Evolutionary conservation across 2,329 filamentous ascomycete species (phyloP), one percentile per base, ranked within the genome.

Genomic region (Diaporthe citriasiana): DNA sequence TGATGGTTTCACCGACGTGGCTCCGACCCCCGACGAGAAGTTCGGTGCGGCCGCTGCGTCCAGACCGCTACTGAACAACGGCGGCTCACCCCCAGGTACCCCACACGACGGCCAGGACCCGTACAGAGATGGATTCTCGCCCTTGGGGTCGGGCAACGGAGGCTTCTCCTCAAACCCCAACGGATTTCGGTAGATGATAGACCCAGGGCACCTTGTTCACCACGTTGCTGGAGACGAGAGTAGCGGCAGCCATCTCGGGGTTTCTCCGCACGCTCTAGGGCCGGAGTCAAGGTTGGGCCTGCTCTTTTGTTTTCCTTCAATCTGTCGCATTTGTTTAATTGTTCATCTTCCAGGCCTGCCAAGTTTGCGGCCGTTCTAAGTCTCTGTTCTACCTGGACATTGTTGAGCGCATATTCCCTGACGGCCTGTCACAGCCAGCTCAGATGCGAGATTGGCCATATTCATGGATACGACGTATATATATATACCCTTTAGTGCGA

Each of bases 1-100:
- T 0, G 88, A 89, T 78, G 81, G 82, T 27, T 84, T 88, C 74
- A 76, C 78, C 59, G 79, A 81, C 40, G 76, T 77, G 0, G 83
- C 81, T 27, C 75, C 81, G 27, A 63, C 65, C 42, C 55, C 69
- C 13, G 51, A 70, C 27, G 74, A 75, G 68, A 75, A 71, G 47
- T 60, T 73, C 15, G 71, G 71, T 17, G 59, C 71, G 30, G 45
- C 73, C 53, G 69, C 69, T 17, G 71, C 71, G 10, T 35, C 71
- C 25, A 60, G 66, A 7, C 71, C 71, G 17, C 25, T 75, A 47
- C 59, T 73, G 66, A 71, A 73, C 59, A 50, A 57, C 25, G 42
- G 47, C 27, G 70, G n/a, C 30, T 73, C 66, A 6, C 74, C 74
- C 13, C 74, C 74, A 7, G 74, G 74, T 17, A 75, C 74, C 3